Conservation (phyloP, 768 basidiomycete genomes). For the Suillus tomentosus region DNA sequence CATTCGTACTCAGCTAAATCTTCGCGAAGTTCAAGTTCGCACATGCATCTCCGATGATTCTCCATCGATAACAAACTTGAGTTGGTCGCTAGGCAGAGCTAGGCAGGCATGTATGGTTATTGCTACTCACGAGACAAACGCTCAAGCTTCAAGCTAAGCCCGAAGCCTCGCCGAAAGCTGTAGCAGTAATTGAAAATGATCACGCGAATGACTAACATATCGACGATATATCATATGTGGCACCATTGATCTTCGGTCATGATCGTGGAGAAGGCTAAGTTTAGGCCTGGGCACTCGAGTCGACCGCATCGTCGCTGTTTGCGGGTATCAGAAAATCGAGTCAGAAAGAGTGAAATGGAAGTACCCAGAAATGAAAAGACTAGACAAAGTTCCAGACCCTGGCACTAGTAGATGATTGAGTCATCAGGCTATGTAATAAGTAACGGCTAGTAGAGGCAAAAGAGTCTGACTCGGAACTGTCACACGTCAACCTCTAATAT, state of each 20-base stretch:
- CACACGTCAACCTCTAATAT: too few species aligned
- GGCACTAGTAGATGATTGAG: too few species aligned
- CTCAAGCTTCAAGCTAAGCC: neutral
- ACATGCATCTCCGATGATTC: neutral
- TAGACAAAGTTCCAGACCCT: too few species aligned
- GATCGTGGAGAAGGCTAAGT: too few species aligned
- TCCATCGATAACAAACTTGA: neutral
- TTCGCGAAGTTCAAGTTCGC: neutral
- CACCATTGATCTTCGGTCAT: too few species aligned
- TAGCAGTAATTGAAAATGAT: neutral
- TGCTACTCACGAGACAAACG: neutral
- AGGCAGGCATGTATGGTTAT: neutral
- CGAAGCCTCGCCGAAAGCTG: neutral
- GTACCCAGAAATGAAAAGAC: neutral
- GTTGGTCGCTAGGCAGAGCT: neutral
- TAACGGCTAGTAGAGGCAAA: too few species aligned
- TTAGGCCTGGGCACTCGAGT: neutral
- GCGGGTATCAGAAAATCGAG: neutral
- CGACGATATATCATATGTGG: too few species aligned
- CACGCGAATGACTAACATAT: neutral
- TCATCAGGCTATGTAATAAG: too few species aligned
- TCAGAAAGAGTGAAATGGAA: neutral
- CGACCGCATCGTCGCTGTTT: neutral
- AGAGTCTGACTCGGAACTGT: too few species aligned
- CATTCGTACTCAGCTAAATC: too few species aligned